Base-by-base conservation (phyloP, 73 alveolate species). In the Paramecium sonneborni region DNA sequence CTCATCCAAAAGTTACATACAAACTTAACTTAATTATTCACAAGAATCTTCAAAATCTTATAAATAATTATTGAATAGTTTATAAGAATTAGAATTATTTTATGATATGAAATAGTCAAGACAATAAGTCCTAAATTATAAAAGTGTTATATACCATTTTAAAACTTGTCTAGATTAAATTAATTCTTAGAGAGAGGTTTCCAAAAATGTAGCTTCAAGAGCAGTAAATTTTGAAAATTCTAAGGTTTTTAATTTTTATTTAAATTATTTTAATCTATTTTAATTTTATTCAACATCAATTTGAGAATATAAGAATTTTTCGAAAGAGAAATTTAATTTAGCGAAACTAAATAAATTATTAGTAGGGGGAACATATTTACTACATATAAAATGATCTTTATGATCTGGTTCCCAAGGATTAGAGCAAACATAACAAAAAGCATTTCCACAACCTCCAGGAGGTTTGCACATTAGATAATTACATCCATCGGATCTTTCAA, bases 341-440 rank as follows among this genome's bases (percentile, higher is more conserved):
- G 84, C n/a, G n/a, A n/a, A n/a, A n/a, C 91, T 57, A 93, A 79
- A 21, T n/a, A 93, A 92, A 30, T 89, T 24, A 30, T 76, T 39
- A 37, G 88, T 24, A 30, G 84, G 84, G 2, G 84, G 95, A 14
- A 93, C 93, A 89, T 93, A 93, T 76, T 93, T 93, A 92, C 89
- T 93, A 52, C 96, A 93, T 56, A 55, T 76, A 93, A 93, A 93
- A 76, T 93, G 96, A 76, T 93, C 96, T 32, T 88, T 76, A 35
- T 92, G 57, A 93, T 93, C 95, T 18, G 88, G 84, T 6, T 67
- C 92, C 97, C 97, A 94, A 76, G 94, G 96, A 37, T 92, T 85
- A 57, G 84, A 92, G 48, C 97, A 94, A 8, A 94, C 97, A 92
- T 92, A 94, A 38, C 97, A 94, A 86, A 94, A 94, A 14, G 97